A percentile compares a stretch with the other conserved stretches of the same genome.
Conservation (phyloP, 257 asterid species). For the Przewalskia tangutica region DNA sequence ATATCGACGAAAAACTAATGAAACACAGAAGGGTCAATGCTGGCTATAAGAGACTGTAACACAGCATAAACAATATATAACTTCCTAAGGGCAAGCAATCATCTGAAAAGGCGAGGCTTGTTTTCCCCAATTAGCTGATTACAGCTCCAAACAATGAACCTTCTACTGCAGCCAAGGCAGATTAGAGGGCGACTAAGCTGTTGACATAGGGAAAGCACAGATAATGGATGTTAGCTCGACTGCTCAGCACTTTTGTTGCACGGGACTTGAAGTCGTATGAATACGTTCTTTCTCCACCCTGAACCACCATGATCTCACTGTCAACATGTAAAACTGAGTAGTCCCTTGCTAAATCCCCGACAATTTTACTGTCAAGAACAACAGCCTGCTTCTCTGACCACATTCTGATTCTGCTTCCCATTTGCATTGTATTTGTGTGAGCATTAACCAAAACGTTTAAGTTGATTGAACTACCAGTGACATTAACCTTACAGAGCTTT, state of each 20-base stretch:
- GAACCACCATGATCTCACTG: conserved; percentile 20
- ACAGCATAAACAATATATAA: neutral
- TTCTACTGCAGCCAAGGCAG: neutral
- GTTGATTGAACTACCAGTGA: neutral
- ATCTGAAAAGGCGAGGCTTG: neutral
- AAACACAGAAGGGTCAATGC: neutral
- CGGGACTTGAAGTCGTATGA: conserved; percentile 14
- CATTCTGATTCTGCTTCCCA: conserved; percentile 7
- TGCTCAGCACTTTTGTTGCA: conserved; percentile 14
- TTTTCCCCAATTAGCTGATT: neutral
- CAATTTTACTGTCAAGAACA: conserved; percentile 14
- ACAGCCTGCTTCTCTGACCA: conserved; percentile 8
- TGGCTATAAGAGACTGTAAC: neutral
- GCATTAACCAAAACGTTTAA: conserved; percentile 12
- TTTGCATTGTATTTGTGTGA: conserved; percentile 30
- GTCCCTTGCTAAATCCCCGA: neutral
- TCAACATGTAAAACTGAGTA: conserved; percentile 2
- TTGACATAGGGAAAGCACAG: conserved; percentile 35
- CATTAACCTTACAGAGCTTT: conserved; percentile 22
- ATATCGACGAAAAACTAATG: neutral
- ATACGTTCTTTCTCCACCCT: neutral
- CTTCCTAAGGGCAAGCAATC: neutral
- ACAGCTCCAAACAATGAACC: neutral
- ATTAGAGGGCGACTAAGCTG: conserved; percentile 32
- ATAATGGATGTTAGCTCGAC: neutral